Evolutionary conservation across 2,329 filamentous ascomycete genomes (phyloP), one percentile per base, ranked within the genome.

Genomic region (Hypoxylon sp.): DNA sequence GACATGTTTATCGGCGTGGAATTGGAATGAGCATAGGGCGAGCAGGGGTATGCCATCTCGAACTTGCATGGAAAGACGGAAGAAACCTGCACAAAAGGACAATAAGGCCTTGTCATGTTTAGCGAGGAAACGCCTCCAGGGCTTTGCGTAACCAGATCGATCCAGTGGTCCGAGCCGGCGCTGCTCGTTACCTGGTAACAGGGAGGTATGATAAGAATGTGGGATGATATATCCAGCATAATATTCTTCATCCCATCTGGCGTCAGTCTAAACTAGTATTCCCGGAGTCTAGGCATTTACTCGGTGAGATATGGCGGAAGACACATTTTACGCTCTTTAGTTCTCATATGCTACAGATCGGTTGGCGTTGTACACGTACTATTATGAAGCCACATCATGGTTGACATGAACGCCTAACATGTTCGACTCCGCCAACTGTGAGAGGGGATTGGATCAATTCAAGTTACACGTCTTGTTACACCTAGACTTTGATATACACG

Each of bases 301-400:
- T 14, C 55, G 6, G 35, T 13, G 22, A 22, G 14, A 55, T 56
- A 14, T 49, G 20, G n/a, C 22, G 25, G 20, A 8, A 53, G 14
- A 13, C 37, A 3, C 51, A 33, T 46, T 17, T 14, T 22, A n/a
- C 48, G 3, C 22, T 56, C 25, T 54, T 55, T 42, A 30, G 31
- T 42, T 42, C 14, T 50, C 31, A 51, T 42, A 40, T 70, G 25
- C 14, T 49, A 61, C 64, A 50, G 48, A 55, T 50, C 50, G 51
- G 44, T 54, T 66, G 58, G 37, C 44, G 58, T 66, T 51, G 54
- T 51, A 55, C 66, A 55, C 31, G n/a, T 46, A 42, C 42, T 13
- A 25, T n/a, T 13, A 14, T 14, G 42, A 27, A 25, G 17, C 10
- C 3, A 22, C 27, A 44, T 44, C n/a, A 42, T 30, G n/a, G 40